Base-by-base conservation (phyloP, 768 basidiomycete species). In the Daedalea quercina region DNA sequence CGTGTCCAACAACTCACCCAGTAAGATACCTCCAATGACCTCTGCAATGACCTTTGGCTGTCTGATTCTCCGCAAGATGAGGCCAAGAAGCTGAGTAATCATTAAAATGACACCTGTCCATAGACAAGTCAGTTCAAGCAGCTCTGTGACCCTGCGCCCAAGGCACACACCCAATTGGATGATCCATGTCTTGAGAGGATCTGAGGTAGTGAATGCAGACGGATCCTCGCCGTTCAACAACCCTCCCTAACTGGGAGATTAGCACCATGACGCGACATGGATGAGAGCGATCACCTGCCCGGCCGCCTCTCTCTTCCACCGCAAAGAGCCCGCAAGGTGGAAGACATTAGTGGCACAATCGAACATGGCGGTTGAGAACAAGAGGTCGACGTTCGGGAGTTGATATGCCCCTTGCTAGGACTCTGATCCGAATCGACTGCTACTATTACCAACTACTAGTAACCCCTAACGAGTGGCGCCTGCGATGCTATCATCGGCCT, bases 11-110 rank as follows among this genome's bases (percentile, higher is more conserved):
- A 34, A 26, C 42, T 63, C 69, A 74, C 88, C 88, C 12, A 95
- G 76, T n/a, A 97, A 60, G 57, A 97, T 93, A 8, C 95, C 94
- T 3, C 89, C 93, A 33, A 96, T 69, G 24, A 95, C 81, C 55
- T 90, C 88, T 6, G 87, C 84, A 24, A 90, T 90, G 44, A 90
- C 88, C 62, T 80, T 85, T 3, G 95, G 95, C 60, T 97, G 95
- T 22, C 79, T 78, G 31, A 95, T 69, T 66, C 78, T 87, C n/a
- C 79, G 73, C 34, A 97, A 74, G 2, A 67, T 73, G 15, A 92
- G 76, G 1, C 84, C 79, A n/a, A 94, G 78, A 20, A 89, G 57
- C 63, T 87, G 88, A 2, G 89, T 85, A 50, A 84, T 87, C 41
- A 76, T 69, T 48, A 99, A 78, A 70, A 98, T 96, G 56, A 97